Percentiles rank a stretch among this genome's conserved stretches.
Evolutionary conservation across 2,329 filamentous ascomycete genomes (phyloP).

Genomic region (Didymella pinodella): DNA sequence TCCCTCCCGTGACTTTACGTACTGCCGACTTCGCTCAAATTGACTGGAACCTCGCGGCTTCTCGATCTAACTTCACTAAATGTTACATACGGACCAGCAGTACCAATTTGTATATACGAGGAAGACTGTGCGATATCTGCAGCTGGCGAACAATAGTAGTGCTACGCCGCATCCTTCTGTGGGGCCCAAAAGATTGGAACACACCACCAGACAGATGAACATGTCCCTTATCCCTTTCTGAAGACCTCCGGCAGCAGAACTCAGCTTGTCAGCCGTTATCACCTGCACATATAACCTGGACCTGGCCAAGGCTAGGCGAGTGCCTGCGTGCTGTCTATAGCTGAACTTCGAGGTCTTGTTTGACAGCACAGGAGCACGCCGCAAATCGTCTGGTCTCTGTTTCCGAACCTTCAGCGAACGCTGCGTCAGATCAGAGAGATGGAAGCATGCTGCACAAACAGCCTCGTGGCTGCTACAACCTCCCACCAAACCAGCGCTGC

Average conservation of each 20-base stretch:
- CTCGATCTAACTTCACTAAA: background rate
- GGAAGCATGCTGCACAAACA: background rate
- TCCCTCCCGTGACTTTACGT: background rate
- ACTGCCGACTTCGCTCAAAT: background rate
- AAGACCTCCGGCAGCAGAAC: background rate
- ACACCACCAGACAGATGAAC: background rate
- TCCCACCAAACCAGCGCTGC: background rate
- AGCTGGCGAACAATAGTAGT: background rate
- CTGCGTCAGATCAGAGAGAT: background rate
- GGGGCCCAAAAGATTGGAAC: background rate
- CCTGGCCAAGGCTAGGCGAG: background rate
- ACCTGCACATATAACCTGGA: background rate
- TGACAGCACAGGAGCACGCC: background rate
- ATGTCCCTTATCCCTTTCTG: background rate
- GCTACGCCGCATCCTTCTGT: slow-evolving; percentile 9
- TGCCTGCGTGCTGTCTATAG: background rate
- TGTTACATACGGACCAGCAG: background rate
- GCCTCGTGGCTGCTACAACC: background rate
- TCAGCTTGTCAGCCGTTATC: background rate
- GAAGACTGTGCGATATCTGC: background rate
- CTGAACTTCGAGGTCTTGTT: background rate
- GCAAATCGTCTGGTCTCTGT: background rate
- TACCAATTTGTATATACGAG: background rate
- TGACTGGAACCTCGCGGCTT: background rate
- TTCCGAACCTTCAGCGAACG: too few relatives aligned